Base-by-base conservation (phyloP, 1,284 basidiomycete genomes). In the Laetiporus sulphureus region DNA sequence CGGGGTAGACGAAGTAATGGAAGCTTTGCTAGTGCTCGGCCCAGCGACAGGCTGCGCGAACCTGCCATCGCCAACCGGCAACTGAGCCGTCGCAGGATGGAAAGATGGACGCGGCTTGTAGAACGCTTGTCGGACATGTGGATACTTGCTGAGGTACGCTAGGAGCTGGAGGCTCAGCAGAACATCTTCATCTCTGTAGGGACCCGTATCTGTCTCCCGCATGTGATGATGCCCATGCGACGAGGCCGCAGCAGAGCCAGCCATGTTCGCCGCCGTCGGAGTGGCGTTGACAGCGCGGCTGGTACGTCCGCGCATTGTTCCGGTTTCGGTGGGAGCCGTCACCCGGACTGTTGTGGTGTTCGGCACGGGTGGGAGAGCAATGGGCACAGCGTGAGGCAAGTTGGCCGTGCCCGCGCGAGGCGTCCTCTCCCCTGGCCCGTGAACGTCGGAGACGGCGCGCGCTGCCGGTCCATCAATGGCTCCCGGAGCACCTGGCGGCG, bases 91-190 rank as follows among this genome's bases (percentile, higher is more conserved):
- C 3, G 81, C 84, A 1, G 84, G 84, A 54, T 88, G 84, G 61
- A 88, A 88, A 13, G 77, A 75, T 16, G 69, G 58, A 1, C 89
- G 75, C 1, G 80, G 80, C 59, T 89, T 88, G 63, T 98, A 97
- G 61, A 99, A 98, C 5, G 93, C 90, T 51, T 93, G 84, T n/a
- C 95, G 75, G 3, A 99, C 94, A 63, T 99, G 95, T 0, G 95
- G 91, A 60, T 99, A 99, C 63, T 99, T 99, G 66, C 89, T 93
- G 18, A 99, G 72, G 58, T 99, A 99, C 5, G 96, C 96, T 0
- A 99, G 72, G 1, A 99, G 77, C 63, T 99, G 95, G 12, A 99
- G 68, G 19, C 86, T 82, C 13, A 96, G 76, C 3, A 99, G 68
- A 0, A 99, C 92, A 54, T 97, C 94, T 58, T 98, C 94, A 59